A percentile compares a stretch with the other conserved stretches of the same genome.
phyloP scores from a whole-genome alignment of 2,329 filamentous ascomycete species.

The Paraphoma chrysanthemicola region DNA sequence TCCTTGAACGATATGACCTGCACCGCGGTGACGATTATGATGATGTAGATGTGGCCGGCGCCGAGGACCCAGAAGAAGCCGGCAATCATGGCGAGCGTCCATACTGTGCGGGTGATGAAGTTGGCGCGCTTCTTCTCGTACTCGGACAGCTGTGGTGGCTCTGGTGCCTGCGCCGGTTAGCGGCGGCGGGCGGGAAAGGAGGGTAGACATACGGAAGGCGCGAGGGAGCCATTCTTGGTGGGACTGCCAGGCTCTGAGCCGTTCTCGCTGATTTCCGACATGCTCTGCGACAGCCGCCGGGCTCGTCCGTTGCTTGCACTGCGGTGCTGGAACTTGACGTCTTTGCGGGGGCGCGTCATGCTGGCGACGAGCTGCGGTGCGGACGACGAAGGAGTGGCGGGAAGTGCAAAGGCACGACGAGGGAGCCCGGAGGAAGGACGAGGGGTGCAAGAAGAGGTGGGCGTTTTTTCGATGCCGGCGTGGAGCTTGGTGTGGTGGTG shows the following conservation, averaged over 20 bases:
- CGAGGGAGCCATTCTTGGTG: slow-evolving; percentile 50
- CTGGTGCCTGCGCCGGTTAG: slow-evolving; percentile 42
- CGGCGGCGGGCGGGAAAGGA: slow-evolving; percentile 1
- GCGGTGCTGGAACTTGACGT: slow-evolving; percentile 67
- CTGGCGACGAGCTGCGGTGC: slow-evolving; percentile 12
- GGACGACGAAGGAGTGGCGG: background rate
- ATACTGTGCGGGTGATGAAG: slow-evolving; percentile 95
- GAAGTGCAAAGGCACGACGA: background rate
- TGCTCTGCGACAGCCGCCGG: slow-evolving; percentile 70
- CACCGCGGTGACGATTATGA: slow-evolving; percentile 87
- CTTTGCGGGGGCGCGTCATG: slow-evolving; percentile 57
- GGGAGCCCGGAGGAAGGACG: background rate
- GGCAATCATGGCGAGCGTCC: slow-evolving; percentile 97
- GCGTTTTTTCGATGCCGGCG: slow-evolving; percentile 7
- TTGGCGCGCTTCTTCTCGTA: slow-evolving; percentile 99
- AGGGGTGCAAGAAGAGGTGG: background rate
- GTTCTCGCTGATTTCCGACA: slow-evolving; percentile 73
- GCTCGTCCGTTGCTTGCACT: slow-evolving; percentile 57
- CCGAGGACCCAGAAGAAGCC: slow-evolving; percentile 92
- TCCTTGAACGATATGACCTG: slow-evolving; percentile 99
- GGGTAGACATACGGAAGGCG: slow-evolving; percentile 13
- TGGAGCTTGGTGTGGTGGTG: background rate
- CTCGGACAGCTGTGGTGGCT: slow-evolving; percentile 63
- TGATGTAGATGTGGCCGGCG: slow-evolving; percentile 96
- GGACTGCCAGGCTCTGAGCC: slow-evolving; percentile 61